A percentile compares a stretch with the other conserved stretches of the same genome.
These are phyloP conservation scores for Quercus suber DNA, from an alignment of 306 rosid genomes.

Conservation along the genomic window DNA sequence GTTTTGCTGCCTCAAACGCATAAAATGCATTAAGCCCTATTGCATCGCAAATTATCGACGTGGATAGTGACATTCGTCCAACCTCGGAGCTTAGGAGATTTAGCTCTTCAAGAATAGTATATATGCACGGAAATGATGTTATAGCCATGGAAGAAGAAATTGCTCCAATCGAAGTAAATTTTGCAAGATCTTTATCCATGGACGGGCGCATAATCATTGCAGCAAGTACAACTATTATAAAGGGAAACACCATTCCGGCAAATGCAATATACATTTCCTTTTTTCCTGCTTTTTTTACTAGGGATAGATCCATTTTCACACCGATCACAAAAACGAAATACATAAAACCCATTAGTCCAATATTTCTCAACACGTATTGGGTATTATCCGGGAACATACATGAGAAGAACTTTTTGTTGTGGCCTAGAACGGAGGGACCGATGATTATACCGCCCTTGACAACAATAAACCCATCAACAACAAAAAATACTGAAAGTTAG, in stretches of 20 bases:
- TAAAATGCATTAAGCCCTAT: constrained; percentile 15
- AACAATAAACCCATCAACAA: constrained; percentile 1
- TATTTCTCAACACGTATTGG: constrained; percentile 34
- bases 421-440: constrained; percentile 73
- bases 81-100: constrained; percentile 75
- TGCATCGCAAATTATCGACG: constrained; percentile 44
- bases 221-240: not conserved
- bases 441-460: constrained; percentile 72
- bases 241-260: constrained; percentile 36
- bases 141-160: constrained; percentile 39
- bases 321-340: constrained; percentile 52
- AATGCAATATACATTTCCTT: constrained; percentile 37
- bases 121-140: constrained; percentile 48
- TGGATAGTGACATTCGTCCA: constrained; percentile 49
- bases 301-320: constrained; percentile 53
- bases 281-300: constrained; percentile 43
- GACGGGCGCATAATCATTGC: constrained; percentile 34
- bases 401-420: constrained; percentile 24
- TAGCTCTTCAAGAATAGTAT: constrained; percentile 49
- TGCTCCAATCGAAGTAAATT: constrained; percentile 45
- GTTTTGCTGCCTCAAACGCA: constrained; percentile 49
- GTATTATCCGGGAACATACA: constrained; percentile 17
- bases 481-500: not conserved
- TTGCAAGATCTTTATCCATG: constrained; percentile 54
- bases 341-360: constrained; percentile 69